Percentiles rank a stretch among this genome's conserved stretches.
Evolutionary conservation across 176 grass and related monocot genomes (phyloP).

Genomic region (Aegilops tauschii): DNA sequence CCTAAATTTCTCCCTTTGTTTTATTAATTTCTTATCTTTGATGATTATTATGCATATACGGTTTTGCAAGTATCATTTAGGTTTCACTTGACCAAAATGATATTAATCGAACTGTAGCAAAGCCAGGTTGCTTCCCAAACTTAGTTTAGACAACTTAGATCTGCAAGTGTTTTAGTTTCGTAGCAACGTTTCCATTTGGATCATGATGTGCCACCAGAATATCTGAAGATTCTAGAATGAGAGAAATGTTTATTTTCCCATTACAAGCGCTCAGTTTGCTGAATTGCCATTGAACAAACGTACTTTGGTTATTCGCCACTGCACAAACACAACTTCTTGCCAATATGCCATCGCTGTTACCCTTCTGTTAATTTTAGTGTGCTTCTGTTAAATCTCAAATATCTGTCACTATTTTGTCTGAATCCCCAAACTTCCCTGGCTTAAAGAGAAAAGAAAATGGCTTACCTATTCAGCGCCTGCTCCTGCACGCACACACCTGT

Average conservation of each 20-base stretch:
- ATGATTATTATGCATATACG: background rate
- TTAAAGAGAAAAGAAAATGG: no score
- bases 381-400: no score
- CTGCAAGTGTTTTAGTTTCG: background rate
- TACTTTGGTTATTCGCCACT: no score
- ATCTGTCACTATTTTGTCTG: no score
- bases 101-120: background rate
- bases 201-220: background rate
- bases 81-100: background rate
- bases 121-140: background rate
- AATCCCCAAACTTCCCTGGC: no score
- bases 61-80: background rate
- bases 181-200: slow-evolving; percentile 1
- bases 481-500: background rate
- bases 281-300: no score
- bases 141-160: background rate
- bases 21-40: background rate
- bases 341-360: no score
- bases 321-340: no score
- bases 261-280: no score
- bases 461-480: no score
- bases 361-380: no score
- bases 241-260: background rate
- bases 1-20: background rate
- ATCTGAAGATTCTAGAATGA: background rate